A percentile compares a stretch with the other conserved stretches of the same genome.
These are phyloP conservation scores for Mercurialis annua DNA, from an alignment of 345 rosid species.

Conservation along the genomic window DNA sequence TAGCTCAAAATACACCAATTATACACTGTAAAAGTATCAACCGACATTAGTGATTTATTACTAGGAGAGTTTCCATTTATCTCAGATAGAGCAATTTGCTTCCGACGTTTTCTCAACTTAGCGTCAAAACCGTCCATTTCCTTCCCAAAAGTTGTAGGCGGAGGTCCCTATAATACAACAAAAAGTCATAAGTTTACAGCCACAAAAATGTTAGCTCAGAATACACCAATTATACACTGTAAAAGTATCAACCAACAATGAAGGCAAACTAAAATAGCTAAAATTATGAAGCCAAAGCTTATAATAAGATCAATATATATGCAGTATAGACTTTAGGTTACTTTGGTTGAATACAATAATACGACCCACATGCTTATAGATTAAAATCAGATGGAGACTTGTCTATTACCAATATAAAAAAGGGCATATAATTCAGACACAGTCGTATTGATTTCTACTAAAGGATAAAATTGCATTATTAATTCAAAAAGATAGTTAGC, in stretches of 20 bases:
- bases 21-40: neutral
- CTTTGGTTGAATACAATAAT: slow-evolving; percentile 1
- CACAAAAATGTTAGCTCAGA: too few species aligned
- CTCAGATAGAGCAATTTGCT: slow-evolving; percentile 61
- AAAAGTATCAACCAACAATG: slow-evolving; percentile 5
- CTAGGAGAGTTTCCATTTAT: slow-evolving; percentile 94
- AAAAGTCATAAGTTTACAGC: neutral
- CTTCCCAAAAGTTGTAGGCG: slow-evolving; percentile 91
- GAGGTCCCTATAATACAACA: slow-evolving; percentile 65
- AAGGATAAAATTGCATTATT: neutral
- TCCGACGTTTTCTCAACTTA: slow-evolving; percentile 74
- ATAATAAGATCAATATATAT: slow-evolving; percentile 1
- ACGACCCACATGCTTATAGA: neutral
- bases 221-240: neutral
- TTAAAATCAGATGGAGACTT: too few species aligned
- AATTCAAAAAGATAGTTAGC: neutral
- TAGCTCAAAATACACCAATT: too few species aligned
- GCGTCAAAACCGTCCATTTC: slow-evolving; percentile 88
- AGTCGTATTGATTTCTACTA: neutral
- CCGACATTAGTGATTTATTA: too few species aligned
- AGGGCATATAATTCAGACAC: too few species aligned
- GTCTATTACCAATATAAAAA: too few species aligned
- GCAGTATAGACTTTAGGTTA: neutral
- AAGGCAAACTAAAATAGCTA: slow-evolving; percentile 10
- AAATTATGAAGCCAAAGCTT: too few species aligned